phyloP scores from a whole-genome alignment of 1,284 basidiomycete genomes.

The Phellinidium pouzarii region DNA sequence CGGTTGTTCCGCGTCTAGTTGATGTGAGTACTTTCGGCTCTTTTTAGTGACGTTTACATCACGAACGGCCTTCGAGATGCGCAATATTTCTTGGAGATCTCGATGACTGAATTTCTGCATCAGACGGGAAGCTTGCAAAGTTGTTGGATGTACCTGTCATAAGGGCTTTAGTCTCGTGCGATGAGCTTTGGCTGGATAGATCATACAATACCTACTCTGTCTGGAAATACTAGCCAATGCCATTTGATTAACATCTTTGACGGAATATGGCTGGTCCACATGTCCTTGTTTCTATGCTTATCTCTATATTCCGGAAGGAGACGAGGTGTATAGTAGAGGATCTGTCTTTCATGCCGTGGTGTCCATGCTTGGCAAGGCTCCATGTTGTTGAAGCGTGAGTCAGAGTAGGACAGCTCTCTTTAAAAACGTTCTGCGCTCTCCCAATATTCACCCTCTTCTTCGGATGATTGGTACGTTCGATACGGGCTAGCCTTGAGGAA shows the following conservation, averaged over 20 bases:
- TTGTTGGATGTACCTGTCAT: constrained; percentile 29
- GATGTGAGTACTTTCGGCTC: not conserved
- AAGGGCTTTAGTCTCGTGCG: not conserved
- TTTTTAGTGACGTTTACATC: not conserved
- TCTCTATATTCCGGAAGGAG: constrained; percentile 12
- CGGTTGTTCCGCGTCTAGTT: not conserved
- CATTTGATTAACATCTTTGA: constrained; percentile 11
- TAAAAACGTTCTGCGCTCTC: constrained; percentile 3
- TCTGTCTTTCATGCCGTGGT: not conserved
- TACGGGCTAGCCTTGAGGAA: not conserved
- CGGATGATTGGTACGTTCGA: constrained; percentile 4
- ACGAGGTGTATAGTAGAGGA: constrained; percentile 12
- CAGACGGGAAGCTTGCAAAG: constrained; percentile 25
- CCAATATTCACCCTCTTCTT: constrained; percentile 11
- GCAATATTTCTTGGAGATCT: constrained; percentile 33
- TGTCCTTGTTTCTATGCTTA: not conserved
- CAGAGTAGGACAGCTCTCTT: constrained; percentile 4
- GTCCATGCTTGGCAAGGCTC: not conserved
- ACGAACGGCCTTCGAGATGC: constrained; percentile 28
- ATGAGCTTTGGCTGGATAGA: not conserved
- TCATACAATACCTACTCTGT: constrained; percentile 1
- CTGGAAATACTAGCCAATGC: constrained; percentile 15
- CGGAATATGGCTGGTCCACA: not conserved
- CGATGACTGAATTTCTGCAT: constrained; percentile 31
- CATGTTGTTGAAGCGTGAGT: constrained; percentile 4